Evolutionary conservation across 2,329 filamentous ascomycete genomes (phyloP).

Genomic region (Thelonectria discophora): DNA sequence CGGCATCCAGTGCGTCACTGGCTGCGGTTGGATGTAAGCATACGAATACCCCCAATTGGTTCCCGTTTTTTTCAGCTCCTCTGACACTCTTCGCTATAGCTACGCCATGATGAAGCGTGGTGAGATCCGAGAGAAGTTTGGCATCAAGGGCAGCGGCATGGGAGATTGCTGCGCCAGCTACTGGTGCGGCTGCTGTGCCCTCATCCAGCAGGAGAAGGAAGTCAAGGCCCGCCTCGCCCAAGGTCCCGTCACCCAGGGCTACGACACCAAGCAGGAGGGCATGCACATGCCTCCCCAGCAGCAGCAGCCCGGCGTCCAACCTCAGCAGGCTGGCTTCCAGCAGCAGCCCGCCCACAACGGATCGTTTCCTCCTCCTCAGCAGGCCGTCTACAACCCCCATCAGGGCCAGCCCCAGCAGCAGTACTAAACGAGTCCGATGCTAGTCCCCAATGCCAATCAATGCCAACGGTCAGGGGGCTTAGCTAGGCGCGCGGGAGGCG

Average conservation of each 20-base stretch:
- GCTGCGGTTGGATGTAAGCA: conserved; percentile 56
- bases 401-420: conserved; percentile 36
- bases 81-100: conserved; percentile 35
- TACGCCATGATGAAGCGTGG: conserved; percentile 62
- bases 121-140: conserved; percentile 62
- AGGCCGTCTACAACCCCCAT: conserved; percentile 37
- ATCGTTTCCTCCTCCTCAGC: conserved; percentile 34
- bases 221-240: conserved; percentile 45
- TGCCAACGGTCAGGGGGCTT: not conserved
- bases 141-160: conserved; percentile 58
- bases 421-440: conserved; percentile 26
- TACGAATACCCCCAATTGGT: not conserved
- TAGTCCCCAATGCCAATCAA: no score
- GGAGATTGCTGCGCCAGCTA: conserved; percentile 62
- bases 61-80: not conserved
- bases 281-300: conserved; percentile 48
- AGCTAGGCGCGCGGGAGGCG: not conserved
- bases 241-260: conserved; percentile 46
- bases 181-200: conserved; percentile 65
- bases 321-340: conserved; percentile 37
- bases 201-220: conserved; percentile 69
- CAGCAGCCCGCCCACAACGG: conserved; percentile 37
- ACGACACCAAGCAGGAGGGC: conserved; percentile 49
- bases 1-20: conserved; percentile 50
- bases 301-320: conserved; percentile 27